phyloP scores from a whole-genome alignment of 257 asterid genomes.

The Cinchona pubescens region DNA sequence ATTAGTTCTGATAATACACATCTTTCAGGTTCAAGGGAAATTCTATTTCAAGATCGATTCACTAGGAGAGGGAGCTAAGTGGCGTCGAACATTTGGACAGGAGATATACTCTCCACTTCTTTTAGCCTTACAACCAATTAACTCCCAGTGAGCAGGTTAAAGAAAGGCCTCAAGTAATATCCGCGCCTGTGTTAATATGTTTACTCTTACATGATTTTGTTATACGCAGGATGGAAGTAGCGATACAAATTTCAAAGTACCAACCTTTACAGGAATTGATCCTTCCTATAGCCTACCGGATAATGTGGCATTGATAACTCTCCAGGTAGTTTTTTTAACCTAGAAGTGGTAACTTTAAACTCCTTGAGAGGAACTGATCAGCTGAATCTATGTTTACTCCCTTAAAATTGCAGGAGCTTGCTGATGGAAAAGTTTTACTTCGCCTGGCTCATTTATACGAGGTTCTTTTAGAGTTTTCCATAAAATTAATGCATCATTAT shows the following conservation, averaged over 20 bases:
- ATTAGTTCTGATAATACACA: not conserved
- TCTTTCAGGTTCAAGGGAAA: constrained; percentile 71
- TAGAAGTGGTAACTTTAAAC: not conserved
- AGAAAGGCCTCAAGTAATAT: constrained; percentile 6
- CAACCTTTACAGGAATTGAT: constrained; percentile 73
- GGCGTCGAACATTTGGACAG: constrained; percentile 95
- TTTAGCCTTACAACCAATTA: no score
- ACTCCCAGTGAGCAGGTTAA: constrained; percentile 73
- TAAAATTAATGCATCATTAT: not conserved
- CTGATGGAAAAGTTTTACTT: constrained; percentile 58
- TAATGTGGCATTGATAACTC: constrained; percentile 79
- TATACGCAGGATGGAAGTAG: constrained; percentile 52
- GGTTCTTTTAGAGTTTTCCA: constrained; percentile 42
- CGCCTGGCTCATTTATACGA: constrained; percentile 95
- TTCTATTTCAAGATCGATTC: constrained; percentile 74
- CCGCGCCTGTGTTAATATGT: not conserved
- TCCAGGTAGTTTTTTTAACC: constrained; percentile 53
- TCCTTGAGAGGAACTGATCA: not conserved
- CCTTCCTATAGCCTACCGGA: constrained; percentile 81
- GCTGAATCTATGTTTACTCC: not conserved
- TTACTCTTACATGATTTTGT: constrained; percentile 13
- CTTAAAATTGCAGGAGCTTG: constrained; percentile 63
- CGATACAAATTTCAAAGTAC: constrained; percentile 48
- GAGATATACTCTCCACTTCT: constrained; percentile 94
- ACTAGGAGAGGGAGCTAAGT: constrained; percentile 84